phyloP scores from a whole-genome alignment of 768 basidiomycete genomes.

The Auricularia sp. region DNA sequence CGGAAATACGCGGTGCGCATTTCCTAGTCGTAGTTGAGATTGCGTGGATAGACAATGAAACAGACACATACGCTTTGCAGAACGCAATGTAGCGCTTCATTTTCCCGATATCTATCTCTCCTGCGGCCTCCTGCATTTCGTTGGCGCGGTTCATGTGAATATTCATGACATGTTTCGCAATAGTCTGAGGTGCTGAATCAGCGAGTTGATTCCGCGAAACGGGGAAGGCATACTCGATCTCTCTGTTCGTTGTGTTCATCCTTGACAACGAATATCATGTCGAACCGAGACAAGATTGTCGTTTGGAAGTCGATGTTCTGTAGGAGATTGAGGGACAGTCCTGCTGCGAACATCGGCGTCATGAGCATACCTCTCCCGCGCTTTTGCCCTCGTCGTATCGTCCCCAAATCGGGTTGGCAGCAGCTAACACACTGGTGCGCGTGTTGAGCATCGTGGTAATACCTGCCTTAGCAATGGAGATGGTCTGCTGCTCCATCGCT shows the following conservation, averaged over 20 bases:
- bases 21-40: conserved; percentile 42
- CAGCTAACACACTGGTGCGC: conserved; percentile 89
- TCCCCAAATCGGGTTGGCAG: conserved; percentile 96
- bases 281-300: conserved; percentile 95
- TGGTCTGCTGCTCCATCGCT: conserved; percentile 99
- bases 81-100: conserved; percentile 98
- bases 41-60: too few species aligned
- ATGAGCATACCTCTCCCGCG: conserved; percentile 68
- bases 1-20: conserved; percentile 89
- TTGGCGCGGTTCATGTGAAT: conserved; percentile 89
- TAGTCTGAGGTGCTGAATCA: conserved; percentile 47
- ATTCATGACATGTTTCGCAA: conserved; percentile 97
- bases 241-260: conserved; percentile 94
- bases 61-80: conserved; percentile 68
- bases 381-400: conserved; percentile 94
- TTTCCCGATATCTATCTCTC: conserved; percentile 92
- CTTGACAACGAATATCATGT: conserved; percentile 99
- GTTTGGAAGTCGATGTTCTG: conserved; percentile 97
- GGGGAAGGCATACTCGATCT: conserved; percentile 54
- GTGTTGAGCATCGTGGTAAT: conserved; percentile 97
- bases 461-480: conserved; percentile 97
- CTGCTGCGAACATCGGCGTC: background rate
- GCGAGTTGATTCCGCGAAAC: background rate
- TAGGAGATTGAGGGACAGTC: background rate
- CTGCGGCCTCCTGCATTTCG: conserved; percentile 56